A percentile compares a stretch with the other conserved stretches of the same genome.
Evolutionary conservation across 2,329 filamentous ascomycete species (phyloP).

Genomic region (Trichoderma harzianum): DNA sequence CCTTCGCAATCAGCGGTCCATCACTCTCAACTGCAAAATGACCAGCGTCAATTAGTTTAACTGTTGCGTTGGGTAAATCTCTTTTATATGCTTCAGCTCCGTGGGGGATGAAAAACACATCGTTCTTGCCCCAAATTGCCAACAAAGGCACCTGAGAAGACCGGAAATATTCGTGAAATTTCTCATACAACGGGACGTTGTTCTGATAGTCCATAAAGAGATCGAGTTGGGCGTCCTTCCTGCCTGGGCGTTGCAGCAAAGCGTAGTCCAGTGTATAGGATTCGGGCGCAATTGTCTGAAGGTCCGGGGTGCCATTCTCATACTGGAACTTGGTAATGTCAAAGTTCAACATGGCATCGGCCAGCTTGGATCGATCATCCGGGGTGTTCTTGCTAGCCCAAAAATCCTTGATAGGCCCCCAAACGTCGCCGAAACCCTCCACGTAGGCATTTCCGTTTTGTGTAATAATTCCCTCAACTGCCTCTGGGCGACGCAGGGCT

Average conservation of each 20-base stretch:
- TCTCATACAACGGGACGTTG: not conserved
- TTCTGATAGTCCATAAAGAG: slow-evolving; percentile 12
- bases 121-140: slow-evolving; percentile 7
- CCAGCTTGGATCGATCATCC: slow-evolving; percentile 1
- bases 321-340: slow-evolving; percentile 12
- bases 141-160: not conserved
- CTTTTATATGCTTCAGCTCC: not conserved
- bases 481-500: not conserved
- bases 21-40: slow-evolving; percentile 7
- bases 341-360: slow-evolving; percentile 5
- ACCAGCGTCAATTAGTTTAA: slow-evolving; percentile 2
- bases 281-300: not conserved
- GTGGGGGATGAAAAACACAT: not conserved
- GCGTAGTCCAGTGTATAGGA: not conserved
- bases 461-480: not conserved
- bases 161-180: slow-evolving; percentile 5
- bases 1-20: not conserved
- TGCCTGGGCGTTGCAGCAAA: slow-evolving; percentile 6
- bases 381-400: slow-evolving; percentile 7
- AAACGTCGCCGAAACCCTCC: slow-evolving; percentile 7
- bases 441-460: slow-evolving; percentile 13
- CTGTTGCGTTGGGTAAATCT: not conserved
- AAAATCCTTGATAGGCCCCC: slow-evolving; percentile 6
- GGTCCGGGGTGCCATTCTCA: not conserved
- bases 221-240: slow-evolving; percentile 5